Evolutionary conservation across 129 eudicot genomes (phyloP), one percentile per base, ranked within the genome.

Genomic region (Glebionis coronaria): DNA sequence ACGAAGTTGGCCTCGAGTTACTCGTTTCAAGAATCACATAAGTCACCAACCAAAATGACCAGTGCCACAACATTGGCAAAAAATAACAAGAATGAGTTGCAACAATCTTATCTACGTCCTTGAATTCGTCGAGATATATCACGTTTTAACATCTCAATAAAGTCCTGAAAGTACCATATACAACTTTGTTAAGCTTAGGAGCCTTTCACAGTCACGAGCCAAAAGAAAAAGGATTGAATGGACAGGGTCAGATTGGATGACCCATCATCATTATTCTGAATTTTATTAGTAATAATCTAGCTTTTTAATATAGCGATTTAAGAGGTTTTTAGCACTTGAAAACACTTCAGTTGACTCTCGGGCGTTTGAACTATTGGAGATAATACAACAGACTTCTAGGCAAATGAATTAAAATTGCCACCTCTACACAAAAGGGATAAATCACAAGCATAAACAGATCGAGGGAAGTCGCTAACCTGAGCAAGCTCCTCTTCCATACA

Each of bases 111-210:
- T 15, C 72, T 65, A 56, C 31, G 64, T 42, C 73, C 83, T 55
- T 62, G 56, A 78, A 88, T 71, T 78, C 86, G 87, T 21, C 55
- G 72, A 61, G 81, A 71, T 27, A 86, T 20, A 78, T 92, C 95
- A 76, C 69, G 78, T 49, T 69, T 72, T 21, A 88, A 68, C 83
- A 83, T 75, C 73, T 88, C 85, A 57, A 64, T 31, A 56, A 85
- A 92, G 19, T 88, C 94, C 96, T 92, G 73, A 75, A 77, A 35
- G 55, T 16, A 53, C 70, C 72, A 59, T 16, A 35, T 29, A 63
- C 46, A 67, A 46, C 14, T 35, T 27, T 31, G 23, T 57, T 59
- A 46, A 21, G 63, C 20, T 23, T 35, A 59, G 25, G 19, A 21
- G 18, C 9, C 40, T 21, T 53, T 16, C 16, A 44, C 1, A n/a